A percentile compares a stretch with the other conserved stretches of the same genome.
Conservation (phyloP, 495 filamentous ascomycete species). For the Podospora bellae-mahoneyi region DNA sequence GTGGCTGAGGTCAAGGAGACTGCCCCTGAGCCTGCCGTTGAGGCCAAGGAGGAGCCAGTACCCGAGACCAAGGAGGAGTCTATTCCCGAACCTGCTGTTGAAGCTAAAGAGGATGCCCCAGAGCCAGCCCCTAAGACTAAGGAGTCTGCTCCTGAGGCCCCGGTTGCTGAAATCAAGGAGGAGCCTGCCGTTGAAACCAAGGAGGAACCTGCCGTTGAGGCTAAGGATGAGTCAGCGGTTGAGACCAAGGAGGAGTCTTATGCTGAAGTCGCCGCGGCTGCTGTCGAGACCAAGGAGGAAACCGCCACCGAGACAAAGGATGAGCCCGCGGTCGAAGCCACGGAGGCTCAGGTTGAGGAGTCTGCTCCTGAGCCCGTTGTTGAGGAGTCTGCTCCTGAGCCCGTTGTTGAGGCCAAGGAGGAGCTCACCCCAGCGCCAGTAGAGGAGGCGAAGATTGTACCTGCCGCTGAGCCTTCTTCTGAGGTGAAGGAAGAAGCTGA, state of each 20-base stretch:
- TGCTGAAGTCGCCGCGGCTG: neutral
- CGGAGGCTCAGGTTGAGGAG: neutral
- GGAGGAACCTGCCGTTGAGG: neutral
- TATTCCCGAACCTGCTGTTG: conserved; percentile 2
- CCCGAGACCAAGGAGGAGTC: conserved; percentile 6
- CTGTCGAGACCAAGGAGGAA: conserved; percentile 1
- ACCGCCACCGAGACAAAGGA: conserved; percentile 6
- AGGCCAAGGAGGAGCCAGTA: neutral
- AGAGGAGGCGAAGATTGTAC: neutral
- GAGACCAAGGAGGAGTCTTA: conserved; percentile 9
- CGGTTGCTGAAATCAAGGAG: neutral
- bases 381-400: conserved; percentile 13
- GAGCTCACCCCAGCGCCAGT: conserved; percentile 5
- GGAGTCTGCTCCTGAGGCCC: conserved; percentile 5
- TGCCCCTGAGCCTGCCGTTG: conserved; percentile 5
- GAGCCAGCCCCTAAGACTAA: neutral
- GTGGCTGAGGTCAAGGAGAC: neutral
- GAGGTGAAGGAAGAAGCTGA: conserved; percentile 6
- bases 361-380: conserved; percentile 14
- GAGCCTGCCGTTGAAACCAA: conserved; percentile 8
- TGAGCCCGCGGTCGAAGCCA: conserved; percentile 1
- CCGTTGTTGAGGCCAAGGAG: conserved; percentile 4
- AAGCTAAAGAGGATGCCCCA: neutral
- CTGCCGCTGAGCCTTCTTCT: neutral
- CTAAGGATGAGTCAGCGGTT: conserved; percentile 3